phyloP scores from a whole-genome alignment of 345 rosid species.

The Turnera subulata region DNA sequence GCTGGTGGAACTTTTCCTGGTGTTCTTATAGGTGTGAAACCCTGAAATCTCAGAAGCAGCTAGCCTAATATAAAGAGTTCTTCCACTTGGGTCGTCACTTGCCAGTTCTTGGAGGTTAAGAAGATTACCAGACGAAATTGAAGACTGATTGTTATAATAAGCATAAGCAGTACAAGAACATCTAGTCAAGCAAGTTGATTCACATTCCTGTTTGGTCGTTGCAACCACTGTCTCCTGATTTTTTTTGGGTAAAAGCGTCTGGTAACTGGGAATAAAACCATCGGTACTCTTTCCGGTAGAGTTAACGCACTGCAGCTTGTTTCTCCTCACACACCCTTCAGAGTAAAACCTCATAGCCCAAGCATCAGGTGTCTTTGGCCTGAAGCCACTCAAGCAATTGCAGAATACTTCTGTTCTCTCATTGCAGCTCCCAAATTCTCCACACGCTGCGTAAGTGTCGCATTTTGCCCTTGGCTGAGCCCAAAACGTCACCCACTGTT shows the following conservation, averaged over 20 bases:
- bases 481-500: slow-evolving; percentile 25
- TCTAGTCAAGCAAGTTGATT: slow-evolving; percentile 17
- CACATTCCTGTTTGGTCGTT: slow-evolving; percentile 7
- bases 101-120: not conserved
- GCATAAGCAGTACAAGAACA: too few species aligned
- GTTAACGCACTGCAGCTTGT: slow-evolving; percentile 7
- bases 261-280: not conserved
- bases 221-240: not conserved
- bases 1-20: too few species aligned
- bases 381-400: slow-evolving; percentile 27
- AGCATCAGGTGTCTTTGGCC: slow-evolving; percentile 8
- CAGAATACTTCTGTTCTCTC: slow-evolving; percentile 13
- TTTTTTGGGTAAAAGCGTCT: slow-evolving; percentile 4
- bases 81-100: not conserved
- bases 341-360: slow-evolving; percentile 21
- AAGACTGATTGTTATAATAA: too few species aligned
- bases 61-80: slow-evolving; percentile 1
- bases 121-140: not conserved
- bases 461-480: slow-evolving; percentile 12
- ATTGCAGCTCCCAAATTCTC: slow-evolving; percentile 22
- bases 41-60: slow-evolving; percentile 1
- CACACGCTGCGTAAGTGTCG: slow-evolving; percentile 21
- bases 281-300: slow-evolving; percentile 7
- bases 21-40: too few species aligned
- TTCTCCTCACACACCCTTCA: slow-evolving; percentile 19